Percentiles rank a stretch among this genome's conserved stretches.
Evolutionary conservation across 495 filamentous ascomycete species (phyloP).

Genomic region (Xylaria telfairii): DNA sequence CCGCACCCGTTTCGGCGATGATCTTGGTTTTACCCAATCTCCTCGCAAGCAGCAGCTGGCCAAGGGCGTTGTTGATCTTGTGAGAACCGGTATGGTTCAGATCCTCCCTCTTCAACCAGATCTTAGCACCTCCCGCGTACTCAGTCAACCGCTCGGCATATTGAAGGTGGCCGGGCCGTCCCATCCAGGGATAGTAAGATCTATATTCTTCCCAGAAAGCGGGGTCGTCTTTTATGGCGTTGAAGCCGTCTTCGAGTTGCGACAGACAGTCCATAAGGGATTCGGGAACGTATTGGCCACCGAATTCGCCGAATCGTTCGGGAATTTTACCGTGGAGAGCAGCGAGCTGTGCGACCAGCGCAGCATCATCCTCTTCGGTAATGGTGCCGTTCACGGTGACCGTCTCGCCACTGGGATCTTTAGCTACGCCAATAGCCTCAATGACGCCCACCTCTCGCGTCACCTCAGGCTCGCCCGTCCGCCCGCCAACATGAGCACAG

Average conservation of each 20-base stretch:
- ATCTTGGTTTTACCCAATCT: constrained; percentile 90
- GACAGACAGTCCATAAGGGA: constrained; percentile 95
- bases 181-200: constrained; percentile 98
- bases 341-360: constrained; percentile 52
- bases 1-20: constrained; percentile 95
- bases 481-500: constrained; percentile 79
- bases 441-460: constrained; percentile 68
- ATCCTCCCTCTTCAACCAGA: constrained; percentile 96
- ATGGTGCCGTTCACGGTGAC: constrained; percentile 68
- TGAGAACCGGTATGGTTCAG: constrained; percentile 86
- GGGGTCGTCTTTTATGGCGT: constrained; percentile 81
- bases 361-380: constrained; percentile 45
- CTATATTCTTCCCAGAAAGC: constrained; percentile 97
- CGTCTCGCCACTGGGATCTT: constrained; percentile 54
- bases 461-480: constrained; percentile 50
- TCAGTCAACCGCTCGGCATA: constrained; percentile 86
- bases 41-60: constrained; percentile 82
- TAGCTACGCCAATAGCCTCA: constrained; percentile 63
- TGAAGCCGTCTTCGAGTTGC: constrained; percentile 91
- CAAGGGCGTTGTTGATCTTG: constrained; percentile 97
- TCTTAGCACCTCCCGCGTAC: constrained; percentile 85
- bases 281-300: constrained; percentile 98
- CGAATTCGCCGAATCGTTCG: constrained; percentile 92
- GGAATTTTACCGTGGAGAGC: constrained; percentile 66
- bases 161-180: constrained; percentile 89